Evolutionary conservation across 2,329 filamentous ascomycete species (phyloP), one percentile per base, ranked within the genome.

Genomic region (Hypoxylon sp.): DNA sequence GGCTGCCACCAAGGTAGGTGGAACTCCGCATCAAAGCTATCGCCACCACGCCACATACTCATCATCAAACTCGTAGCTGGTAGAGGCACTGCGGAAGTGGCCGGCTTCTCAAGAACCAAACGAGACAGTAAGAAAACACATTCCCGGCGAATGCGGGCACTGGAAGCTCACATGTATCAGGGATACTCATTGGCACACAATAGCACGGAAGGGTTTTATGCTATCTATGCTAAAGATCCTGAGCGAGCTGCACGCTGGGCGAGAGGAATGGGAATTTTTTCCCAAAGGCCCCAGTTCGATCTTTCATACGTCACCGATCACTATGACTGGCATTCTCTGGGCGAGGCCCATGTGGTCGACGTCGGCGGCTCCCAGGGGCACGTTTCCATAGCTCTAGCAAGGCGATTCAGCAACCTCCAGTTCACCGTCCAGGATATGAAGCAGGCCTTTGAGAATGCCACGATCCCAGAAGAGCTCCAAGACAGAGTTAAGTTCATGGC

Each of bases 281-380:
- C n/a, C n/a, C n/a, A n/a, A n/a, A n/a, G n/a, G n/a, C n/a, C n/a
- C n/a, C n/a, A n/a, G n/a, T n/a, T n/a, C n/a, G 58, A 33, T 24
- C 33, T 18, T 46, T 15, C 10, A 9, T 9, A 27, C n/a, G 59
- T 66, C 13, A 2, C 48, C 47, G 57, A 65, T 41, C 13, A 26
- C 35, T 71, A 67, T 54, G 67, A 70, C 38, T 70, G 67, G 68
- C 60, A 58, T 29, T 62, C 60, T 15, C 65, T 70, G 2, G 63
- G 60, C 10, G 4, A 67, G 9, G 58, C 18, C 4, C 33, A 18
- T 13, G 58, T 70, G 21, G 56, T 64, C 1, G 48, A 68, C n/a
- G 58, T 70, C 2, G 67, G 69, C 35, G 68, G 65, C 2, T 29
- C 23, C 2, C 50, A 55, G 46, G 69, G 66, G 40, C 26, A 48